Conservation (phyloP, 139 green algal genomes). For the Coccomyxa sp. region DNA sequence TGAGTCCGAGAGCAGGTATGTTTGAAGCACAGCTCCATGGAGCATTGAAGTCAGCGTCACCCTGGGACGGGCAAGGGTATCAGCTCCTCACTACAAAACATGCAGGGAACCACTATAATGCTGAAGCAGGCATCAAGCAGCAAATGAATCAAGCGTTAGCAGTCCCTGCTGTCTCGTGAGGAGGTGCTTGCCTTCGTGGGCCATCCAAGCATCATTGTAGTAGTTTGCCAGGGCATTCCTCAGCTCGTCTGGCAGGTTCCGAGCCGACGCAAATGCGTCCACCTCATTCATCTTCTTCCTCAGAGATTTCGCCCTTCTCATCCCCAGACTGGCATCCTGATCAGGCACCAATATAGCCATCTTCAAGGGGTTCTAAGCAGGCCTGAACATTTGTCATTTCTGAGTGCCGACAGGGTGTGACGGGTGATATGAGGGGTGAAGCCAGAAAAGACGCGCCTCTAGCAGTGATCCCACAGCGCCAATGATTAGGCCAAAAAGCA, state of each 20-base stretch:
- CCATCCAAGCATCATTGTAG: neutral
- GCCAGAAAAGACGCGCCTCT: neutral
- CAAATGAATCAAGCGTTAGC: neutral
- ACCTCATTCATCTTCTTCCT: slow-evolving; percentile 3
- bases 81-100: too few species aligned
- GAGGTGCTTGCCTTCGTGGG: neutral
- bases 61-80: too few species aligned
- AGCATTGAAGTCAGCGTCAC: too few species aligned
- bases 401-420: too few species aligned
- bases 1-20: too few species aligned
- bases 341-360: neutral
- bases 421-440: neutral
- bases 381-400: too few species aligned
- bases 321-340: neutral
- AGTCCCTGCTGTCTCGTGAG: neutral
- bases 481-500: slow-evolving; percentile 11
- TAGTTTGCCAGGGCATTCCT: neutral
- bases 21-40: too few species aligned
- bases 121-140: neutral
- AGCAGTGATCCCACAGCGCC: neutral
- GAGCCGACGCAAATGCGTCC: neutral
- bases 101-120: neutral
- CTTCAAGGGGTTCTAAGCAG: neutral
- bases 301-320: neutral
- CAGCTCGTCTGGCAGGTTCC: slow-evolving; percentile 4